Evolutionary conservation across 1,284 basidiomycete genomes (phyloP).

Genomic region (Rhizoctonia solani): DNA sequence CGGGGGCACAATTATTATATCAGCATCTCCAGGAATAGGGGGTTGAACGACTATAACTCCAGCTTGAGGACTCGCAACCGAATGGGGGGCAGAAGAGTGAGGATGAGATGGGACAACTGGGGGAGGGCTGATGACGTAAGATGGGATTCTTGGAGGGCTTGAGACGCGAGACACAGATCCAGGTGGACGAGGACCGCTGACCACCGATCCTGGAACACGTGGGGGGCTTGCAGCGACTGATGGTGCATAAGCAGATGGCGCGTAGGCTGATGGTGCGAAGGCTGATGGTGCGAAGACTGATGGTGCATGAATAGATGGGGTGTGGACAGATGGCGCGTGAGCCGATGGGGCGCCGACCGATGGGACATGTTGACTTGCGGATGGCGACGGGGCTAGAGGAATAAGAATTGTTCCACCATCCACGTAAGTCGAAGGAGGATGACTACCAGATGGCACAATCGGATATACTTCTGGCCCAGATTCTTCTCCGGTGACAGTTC

Average conservation of each 20-base stretch:
- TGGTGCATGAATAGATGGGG: background rate
- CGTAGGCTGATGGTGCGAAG: background rate
- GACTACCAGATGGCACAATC: background rate
- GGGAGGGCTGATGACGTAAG: too few species aligned
- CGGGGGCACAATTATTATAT: too few species aligned
- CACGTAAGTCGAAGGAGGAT: background rate
- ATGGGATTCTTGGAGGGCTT: too few species aligned
- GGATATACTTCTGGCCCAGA: conserved; percentile 5
- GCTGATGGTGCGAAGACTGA: background rate
- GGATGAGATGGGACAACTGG: too few species aligned
- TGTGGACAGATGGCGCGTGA: background rate
- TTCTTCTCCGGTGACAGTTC: background rate
- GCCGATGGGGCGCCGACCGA: background rate
- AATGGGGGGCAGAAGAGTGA: too few species aligned
- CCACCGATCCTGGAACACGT: too few species aligned
- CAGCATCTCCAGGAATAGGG: too few species aligned
- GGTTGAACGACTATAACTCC: too few species aligned
- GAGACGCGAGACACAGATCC: background rate
- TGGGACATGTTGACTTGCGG: background rate
- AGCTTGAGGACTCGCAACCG: too few species aligned
- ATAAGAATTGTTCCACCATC: background rate
- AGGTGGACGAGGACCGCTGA: too few species aligned
- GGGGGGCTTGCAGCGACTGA: background rate
- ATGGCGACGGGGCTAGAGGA: conserved; percentile 2
- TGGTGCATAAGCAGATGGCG: background rate